Base-by-base conservation (phyloP, 2,329 filamentous ascomycete genomes). In the Hypoxylon sp. region DNA sequence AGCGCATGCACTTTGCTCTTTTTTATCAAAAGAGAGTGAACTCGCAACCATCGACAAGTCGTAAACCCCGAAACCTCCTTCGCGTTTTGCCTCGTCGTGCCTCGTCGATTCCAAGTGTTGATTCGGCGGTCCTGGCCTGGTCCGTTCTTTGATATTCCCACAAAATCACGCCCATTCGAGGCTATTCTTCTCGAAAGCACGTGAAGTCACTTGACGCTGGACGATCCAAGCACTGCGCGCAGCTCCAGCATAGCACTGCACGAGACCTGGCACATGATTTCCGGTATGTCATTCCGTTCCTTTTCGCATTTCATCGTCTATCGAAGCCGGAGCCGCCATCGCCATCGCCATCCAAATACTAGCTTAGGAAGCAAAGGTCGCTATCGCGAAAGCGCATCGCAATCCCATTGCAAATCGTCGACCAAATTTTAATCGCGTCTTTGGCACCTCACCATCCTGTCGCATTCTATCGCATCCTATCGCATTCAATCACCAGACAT, bases 161-260 rank as follows among this genome's bases (percentile, higher is more conserved):
- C 71, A 68, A 69, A 70, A 64, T 68, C 63, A 68, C 68, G 68
- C 68, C 70, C 65, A 68, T 72, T 72, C 71, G 63, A 73, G 69
- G 59, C 71, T 71, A 71, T 61, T 68, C 47, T 56, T 62, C 67
- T 68, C 62, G 68, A 70, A 67, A 72, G 70, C 72, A 74, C 71
- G 72, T 73, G 72, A 74, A 74, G 72, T 73, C 72, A 73, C 72
- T 72, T 73, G 72, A 69, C 72, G 62, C 62, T 63, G 69, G 65
- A 69, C 68, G 69, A 71, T 71, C 70, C 68, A 73, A 71, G 68
- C 68, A 72, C 59, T 47, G 59, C 57, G 57, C 69, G 46, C 52
- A 43, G 55, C 63, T 47, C 19, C 32, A 64, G 60, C 60, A 64
- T 56, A 58, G 55, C 44, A 64, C 61, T 65, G 70, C 72, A 70